These are phyloP conservation scores for Lyophyllum shimeji DNA, from an alignment of 768 basidiomycete genomes.

Conservation along the genomic window DNA sequence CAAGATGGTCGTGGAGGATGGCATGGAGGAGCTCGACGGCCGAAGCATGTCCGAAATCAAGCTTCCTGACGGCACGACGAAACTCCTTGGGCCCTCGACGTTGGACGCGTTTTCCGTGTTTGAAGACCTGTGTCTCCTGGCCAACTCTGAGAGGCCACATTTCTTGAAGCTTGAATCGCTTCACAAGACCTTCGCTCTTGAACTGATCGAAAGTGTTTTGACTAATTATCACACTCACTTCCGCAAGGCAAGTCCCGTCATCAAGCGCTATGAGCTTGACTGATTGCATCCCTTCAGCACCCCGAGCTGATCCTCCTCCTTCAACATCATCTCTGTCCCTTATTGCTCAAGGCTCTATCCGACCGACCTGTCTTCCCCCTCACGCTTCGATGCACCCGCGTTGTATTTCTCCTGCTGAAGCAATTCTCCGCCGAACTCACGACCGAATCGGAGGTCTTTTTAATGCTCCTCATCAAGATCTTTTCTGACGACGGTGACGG, in stretches of 20 bases:
- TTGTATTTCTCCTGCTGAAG: slow-evolving; percentile 91
- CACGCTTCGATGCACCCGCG: slow-evolving; percentile 87
- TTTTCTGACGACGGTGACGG: slow-evolving; percentile 51
- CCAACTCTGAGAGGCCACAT: slow-evolving; percentile 75
- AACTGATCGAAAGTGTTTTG: slow-evolving; percentile 94
- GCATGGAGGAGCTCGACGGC: slow-evolving; percentile 32
- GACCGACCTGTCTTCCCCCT: slow-evolving; percentile 84
- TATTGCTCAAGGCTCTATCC: slow-evolving; percentile 83
- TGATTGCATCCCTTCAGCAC: slow-evolving; percentile 48
- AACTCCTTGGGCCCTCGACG: slow-evolving; percentile 69
- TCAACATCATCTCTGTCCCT: slow-evolving; percentile 84
- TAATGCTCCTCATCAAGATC: slow-evolving; percentile 68
- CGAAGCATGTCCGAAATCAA: slow-evolving; percentile 40
- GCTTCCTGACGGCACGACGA: slow-evolving; percentile 69
- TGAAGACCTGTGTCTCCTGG: slow-evolving; percentile 89
- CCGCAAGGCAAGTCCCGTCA: slow-evolving; percentile 54
- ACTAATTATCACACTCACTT: slow-evolving; percentile 91
- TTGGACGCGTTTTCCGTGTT: slow-evolving; percentile 87
- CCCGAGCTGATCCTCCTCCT: slow-evolving; percentile 83
- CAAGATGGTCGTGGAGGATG: slow-evolving; percentile 83
- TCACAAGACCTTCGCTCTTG: slow-evolving; percentile 94
- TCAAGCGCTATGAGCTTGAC: background rate
- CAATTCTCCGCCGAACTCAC: slow-evolving; percentile 82
- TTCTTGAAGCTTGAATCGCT: slow-evolving; percentile 82
- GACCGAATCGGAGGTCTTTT: slow-evolving; percentile 85